phyloP scores from a whole-genome alignment of 2,329 filamentous ascomycete species.

The Fusarium sp. region DNA sequence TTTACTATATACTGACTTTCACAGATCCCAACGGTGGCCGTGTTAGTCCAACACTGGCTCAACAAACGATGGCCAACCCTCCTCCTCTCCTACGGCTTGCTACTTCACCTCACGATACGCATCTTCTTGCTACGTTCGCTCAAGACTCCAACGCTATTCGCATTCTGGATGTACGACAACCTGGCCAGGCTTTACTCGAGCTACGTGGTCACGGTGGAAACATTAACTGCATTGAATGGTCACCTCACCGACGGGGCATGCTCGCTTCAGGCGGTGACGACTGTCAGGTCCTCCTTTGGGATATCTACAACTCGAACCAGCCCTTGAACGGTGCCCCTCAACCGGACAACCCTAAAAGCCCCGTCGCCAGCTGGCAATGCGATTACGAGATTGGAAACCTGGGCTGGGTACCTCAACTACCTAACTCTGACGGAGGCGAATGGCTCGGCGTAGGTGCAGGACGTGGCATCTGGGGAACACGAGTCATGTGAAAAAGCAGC shows the following conservation, averaged over 20 bases:
- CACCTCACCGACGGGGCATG: constrained; percentile 85
- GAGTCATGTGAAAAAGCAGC: constrained; percentile 50
- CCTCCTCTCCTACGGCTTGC: constrained; percentile 84
- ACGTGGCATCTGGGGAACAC: constrained; percentile 84
- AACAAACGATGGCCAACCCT: constrained; percentile 82
- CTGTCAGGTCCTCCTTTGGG: constrained; percentile 92
- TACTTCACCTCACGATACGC: constrained; percentile 94
- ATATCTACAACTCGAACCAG: constrained; percentile 77
- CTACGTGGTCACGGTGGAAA: constrained; percentile 87
- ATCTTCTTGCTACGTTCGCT: constrained; percentile 96
- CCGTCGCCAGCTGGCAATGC: constrained; percentile 84
- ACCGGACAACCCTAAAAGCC: constrained; percentile 72
- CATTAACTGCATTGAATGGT: constrained; percentile 97
- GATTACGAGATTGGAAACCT: constrained; percentile 90
- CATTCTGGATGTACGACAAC: constrained; percentile 95
- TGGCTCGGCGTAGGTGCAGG: constrained; percentile 88
- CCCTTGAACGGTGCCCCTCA: constrained; percentile 64
- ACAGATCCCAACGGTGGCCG: constrained; percentile 70
- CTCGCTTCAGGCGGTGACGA: constrained; percentile 94
- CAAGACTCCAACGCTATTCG: constrained; percentile 93
- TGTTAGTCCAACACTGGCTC: constrained; percentile 79
- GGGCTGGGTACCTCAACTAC: constrained; percentile 82
- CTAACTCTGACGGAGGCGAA: constrained; percentile 78
- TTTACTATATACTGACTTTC: neutral
- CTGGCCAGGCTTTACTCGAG: constrained; percentile 93